phyloP scores from a whole-genome alignment of 176 grass and related monocot species.

The Oryza glaberrima region DNA sequence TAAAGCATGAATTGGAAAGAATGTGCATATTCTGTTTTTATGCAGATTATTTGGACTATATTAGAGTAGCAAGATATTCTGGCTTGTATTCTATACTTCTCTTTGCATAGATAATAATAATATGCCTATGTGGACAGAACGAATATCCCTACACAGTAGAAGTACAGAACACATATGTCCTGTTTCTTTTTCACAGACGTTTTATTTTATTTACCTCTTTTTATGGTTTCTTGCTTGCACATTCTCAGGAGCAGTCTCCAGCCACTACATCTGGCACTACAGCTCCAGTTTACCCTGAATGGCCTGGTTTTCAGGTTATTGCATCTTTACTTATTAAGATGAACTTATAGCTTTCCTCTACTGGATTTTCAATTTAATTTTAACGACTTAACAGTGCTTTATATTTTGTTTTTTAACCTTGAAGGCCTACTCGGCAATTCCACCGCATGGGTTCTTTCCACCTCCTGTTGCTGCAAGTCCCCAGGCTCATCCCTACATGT shows the following conservation, averaged over 20 bases:
- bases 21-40: background rate
- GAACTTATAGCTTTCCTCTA: background rate
- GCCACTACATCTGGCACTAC: conserved; percentile 51
- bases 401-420: conserved; percentile 25
- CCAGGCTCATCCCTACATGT: conserved; percentile 96
- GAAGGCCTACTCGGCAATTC: conserved; percentile 81
- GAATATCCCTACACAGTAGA: conserved; percentile 4
- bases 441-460: conserved; percentile 81
- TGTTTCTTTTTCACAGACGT: conserved; percentile 4
- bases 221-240: conserved; percentile 2
- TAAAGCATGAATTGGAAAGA: conserved; percentile 10
- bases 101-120: conserved; percentile 2
- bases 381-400: background rate
- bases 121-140: background rate
- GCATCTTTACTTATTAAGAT: conserved; percentile 14
- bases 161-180: background rate
- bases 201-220: conserved; percentile 20
- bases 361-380: conserved; percentile 3
- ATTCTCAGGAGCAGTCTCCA: conserved; percentile 79
- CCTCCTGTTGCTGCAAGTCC: conserved; percentile 62
- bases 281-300: conserved; percentile 77
- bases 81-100: background rate
- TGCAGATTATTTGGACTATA: conserved; percentile 5
- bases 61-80: conserved; percentile 25
- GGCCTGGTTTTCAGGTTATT: conserved; percentile 83